Evolutionary conservation across 768 basidiomycete species (phyloP).

Genomic region (Auricularia cornea): DNA sequence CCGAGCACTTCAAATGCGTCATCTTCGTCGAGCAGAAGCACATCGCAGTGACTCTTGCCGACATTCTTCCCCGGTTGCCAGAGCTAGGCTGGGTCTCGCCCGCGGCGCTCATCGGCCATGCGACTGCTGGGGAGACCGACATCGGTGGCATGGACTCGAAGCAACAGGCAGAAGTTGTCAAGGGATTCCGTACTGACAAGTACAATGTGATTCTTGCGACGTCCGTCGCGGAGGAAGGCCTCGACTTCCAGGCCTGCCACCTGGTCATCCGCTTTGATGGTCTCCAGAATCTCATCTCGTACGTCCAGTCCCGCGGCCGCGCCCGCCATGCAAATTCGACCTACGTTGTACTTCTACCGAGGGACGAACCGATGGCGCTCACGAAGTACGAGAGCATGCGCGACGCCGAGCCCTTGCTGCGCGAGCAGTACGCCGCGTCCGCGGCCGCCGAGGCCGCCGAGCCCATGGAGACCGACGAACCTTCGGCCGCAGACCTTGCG

Average conservation of each 20-base stretch:
- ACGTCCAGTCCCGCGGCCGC: slow-evolving; percentile 83
- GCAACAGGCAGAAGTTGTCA: slow-evolving; percentile 52
- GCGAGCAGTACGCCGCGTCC: slow-evolving; percentile 34
- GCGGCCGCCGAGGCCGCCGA: slow-evolving; percentile 17
- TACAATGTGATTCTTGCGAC: slow-evolving; percentile 75
- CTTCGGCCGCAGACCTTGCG: slow-evolving; percentile 28
- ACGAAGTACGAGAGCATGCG: slow-evolving; percentile 51
- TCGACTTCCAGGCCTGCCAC: slow-evolving; percentile 86
- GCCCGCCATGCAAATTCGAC: slow-evolving; percentile 69
- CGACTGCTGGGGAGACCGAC: slow-evolving; percentile 38
- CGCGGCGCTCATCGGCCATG: slow-evolving; percentile 66
- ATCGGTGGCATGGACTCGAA: slow-evolving; percentile 43
- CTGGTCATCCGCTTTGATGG: slow-evolving; percentile 80
- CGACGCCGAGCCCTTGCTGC: slow-evolving; percentile 56
- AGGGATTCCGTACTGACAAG: slow-evolving; percentile 52
- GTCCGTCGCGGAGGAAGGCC: slow-evolving; percentile 84
- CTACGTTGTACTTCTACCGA: slow-evolving; percentile 73
- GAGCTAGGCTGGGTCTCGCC: slow-evolving; percentile 50
- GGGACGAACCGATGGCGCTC: slow-evolving; percentile 46
- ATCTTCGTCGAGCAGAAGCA: slow-evolving; percentile 85
- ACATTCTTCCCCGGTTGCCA: slow-evolving; percentile 52
- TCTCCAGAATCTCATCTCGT: slow-evolving; percentile 75
- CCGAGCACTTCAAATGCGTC: slow-evolving; percentile 63
- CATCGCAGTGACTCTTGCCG: slow-evolving; percentile 60
- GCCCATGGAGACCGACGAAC: neutral